phyloP scores from a whole-genome alignment of 176 grass and related monocot species.

The Alloteropsis semialata region DNA sequence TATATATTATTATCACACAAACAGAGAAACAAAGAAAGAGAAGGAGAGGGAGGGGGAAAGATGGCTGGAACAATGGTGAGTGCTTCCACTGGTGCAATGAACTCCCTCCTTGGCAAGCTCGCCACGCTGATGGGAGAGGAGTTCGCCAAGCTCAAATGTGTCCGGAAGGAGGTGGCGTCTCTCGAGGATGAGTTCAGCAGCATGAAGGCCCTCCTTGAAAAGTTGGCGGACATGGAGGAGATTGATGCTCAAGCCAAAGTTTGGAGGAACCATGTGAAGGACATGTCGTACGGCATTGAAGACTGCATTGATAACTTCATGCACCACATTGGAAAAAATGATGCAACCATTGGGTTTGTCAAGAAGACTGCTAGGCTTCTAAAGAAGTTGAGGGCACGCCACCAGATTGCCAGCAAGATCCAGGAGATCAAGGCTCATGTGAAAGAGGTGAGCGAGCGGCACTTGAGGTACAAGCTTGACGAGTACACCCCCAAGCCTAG shows the following conservation, averaged over 20 bases:
- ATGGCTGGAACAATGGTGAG: not conserved
- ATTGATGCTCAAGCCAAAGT: not conserved
- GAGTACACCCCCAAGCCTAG: not conserved
- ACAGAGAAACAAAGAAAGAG: too few relatives aligned
- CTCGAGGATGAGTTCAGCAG: not conserved
- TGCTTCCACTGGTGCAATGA: not conserved
- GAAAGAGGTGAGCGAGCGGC: not conserved
- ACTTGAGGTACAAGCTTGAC: conserved; percentile 9
- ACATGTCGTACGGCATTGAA: conserved; percentile 13
- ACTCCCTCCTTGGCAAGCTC: conserved; percentile 5
- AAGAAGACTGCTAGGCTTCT: not conserved
- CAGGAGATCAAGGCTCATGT: conserved; percentile 7
- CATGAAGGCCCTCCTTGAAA: conserved; percentile 14
- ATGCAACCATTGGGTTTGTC: not conserved
- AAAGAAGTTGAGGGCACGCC: not conserved
- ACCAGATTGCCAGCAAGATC: conserved; percentile 6
- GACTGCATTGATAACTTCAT: conserved; percentile 18
- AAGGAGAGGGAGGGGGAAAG: not conserved
- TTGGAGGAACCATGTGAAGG: conserved; percentile 5
- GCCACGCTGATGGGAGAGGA: conserved; percentile 13
- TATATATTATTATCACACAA: too few relatives aligned
- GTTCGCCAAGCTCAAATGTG: not conserved
- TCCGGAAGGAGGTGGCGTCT: not conserved
- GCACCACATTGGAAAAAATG: not conserved
- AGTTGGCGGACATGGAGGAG: not conserved